These are phyloP conservation scores for Eucalyptus curtisii DNA, from an alignment of 345 rosid species.

Conservation along the genomic window DNA sequence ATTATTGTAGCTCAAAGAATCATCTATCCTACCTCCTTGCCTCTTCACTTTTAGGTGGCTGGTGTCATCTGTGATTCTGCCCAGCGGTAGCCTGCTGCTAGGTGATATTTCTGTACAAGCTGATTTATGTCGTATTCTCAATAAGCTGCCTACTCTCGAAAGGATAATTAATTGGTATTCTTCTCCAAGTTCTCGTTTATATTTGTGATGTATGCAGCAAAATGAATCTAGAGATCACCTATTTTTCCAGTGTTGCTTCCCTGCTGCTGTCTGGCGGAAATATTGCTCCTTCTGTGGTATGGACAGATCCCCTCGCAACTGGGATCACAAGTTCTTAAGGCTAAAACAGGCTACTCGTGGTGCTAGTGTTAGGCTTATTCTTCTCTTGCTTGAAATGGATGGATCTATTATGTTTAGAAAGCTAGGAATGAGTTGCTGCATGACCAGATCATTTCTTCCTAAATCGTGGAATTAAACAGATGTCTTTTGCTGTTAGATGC, in stretches of 20 bases:
- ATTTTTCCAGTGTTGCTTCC: neutral
- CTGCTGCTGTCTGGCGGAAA: neutral
- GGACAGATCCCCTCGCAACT: neutral
- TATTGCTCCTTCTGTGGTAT: neutral
- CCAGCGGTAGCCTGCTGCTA: neutral
- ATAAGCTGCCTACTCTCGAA: neutral
- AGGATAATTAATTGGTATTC: neutral
- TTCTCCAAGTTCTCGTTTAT: neutral
- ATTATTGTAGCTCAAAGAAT: too few species aligned
- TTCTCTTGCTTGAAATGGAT: neutral
- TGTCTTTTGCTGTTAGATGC: neutral
- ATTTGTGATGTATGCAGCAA: neutral
- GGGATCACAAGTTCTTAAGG: neutral
- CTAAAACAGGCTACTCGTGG: neutral
- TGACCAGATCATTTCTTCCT: neutral
- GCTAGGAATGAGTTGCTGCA: neutral
- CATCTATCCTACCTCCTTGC: too few species aligned
- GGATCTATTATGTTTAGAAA: neutral
- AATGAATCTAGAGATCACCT: neutral
- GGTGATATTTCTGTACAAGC: neutral
- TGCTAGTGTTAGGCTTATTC: neutral
- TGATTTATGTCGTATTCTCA: neutral
- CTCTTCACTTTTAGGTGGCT: too few species aligned
- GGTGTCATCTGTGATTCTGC: neutral
- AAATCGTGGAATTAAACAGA: neutral